Evolutionary conservation across 495 filamentous ascomycete species (phyloP).

Genomic region (Clohesyomyces aquaticus): DNA sequence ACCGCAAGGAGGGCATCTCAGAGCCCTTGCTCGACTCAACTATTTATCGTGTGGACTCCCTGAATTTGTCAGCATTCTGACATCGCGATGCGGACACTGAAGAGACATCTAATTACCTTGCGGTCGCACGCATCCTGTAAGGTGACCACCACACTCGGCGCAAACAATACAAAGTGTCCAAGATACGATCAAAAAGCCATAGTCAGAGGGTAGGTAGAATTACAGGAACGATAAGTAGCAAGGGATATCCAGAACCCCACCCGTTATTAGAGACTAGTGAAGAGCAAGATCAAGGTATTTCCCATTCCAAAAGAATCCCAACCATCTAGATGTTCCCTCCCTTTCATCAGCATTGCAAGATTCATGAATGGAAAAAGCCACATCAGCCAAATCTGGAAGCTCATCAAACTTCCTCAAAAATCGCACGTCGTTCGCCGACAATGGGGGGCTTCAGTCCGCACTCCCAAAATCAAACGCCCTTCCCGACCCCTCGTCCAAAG

Average conservation of each 20-base stretch:
- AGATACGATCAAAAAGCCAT: no score
- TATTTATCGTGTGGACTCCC: no score
- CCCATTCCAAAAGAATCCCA: slow-evolving; percentile 1
- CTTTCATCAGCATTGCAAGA: not conserved
- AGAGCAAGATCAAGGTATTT: not conserved
- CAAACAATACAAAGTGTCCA: no score
- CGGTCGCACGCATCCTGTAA: no score
- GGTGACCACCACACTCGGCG: no score
- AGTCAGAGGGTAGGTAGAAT: not conserved
- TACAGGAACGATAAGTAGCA: not conserved
- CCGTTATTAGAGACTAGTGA: not conserved
- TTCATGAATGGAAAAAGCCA: not conserved
- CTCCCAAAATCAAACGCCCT: not conserved
- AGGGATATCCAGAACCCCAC: no score
- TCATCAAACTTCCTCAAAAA: not conserved
- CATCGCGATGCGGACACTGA: no score
- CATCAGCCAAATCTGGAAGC: not conserved
- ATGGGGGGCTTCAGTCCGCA: no score
- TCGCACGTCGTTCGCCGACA: not conserved
- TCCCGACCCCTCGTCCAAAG: slow-evolving; percentile 12
- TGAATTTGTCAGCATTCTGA: no score
- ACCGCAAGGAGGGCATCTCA: no score
- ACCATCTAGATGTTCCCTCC: not conserved
- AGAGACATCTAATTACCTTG: no score
- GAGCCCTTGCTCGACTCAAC: no score